Evolutionary conservation across 345 rosid species (phyloP).

Genomic region (Gossypium turneri): DNA sequence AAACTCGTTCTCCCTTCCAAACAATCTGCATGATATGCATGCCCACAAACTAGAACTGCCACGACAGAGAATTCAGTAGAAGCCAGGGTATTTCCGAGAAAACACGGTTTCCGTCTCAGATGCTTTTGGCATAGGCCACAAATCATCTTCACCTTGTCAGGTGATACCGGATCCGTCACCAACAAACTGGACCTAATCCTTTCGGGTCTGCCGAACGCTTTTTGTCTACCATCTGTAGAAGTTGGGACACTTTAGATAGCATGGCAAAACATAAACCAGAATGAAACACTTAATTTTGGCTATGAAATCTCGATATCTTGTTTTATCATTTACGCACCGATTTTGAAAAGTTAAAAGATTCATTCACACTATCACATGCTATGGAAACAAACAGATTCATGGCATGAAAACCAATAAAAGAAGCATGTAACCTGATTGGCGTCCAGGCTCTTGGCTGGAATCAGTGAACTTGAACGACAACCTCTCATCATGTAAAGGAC

Average conservation of each 20-base stretch:
- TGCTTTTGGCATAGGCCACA: conserved; percentile 57
- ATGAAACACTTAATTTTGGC: too few species aligned
- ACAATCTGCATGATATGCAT: conserved; percentile 62
- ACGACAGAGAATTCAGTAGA: conserved; percentile 41
- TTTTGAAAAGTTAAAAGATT: neutral
- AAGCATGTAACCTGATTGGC: conserved; percentile 29
- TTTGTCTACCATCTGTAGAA: conserved; percentile 38
- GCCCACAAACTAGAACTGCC: conserved; percentile 64
- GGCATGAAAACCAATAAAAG: neutral
- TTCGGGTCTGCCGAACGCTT: conserved; percentile 36
- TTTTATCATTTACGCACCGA: too few species aligned
- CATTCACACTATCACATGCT: neutral
- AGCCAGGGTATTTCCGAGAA: conserved; percentile 33
- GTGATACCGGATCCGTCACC: conserved; percentile 28
- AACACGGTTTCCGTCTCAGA: conserved; percentile 42
- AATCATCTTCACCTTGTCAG: conserved; percentile 33
- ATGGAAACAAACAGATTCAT: neutral
- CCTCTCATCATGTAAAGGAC: conserved; percentile 31
- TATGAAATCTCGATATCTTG: too few species aligned
- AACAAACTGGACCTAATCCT: conserved; percentile 39
- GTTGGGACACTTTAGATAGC: neutral
- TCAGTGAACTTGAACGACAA: conserved; percentile 41
- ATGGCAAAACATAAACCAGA: neutral
- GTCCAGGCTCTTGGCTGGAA: conserved; percentile 26
- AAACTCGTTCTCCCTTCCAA: conserved; percentile 44